Percentiles rank a stretch among this genome's conserved stretches.
These are phyloP conservation scores for Lepidium didymum DNA, from an alignment of 345 rosid genomes.

Conservation along the genomic window DNA sequence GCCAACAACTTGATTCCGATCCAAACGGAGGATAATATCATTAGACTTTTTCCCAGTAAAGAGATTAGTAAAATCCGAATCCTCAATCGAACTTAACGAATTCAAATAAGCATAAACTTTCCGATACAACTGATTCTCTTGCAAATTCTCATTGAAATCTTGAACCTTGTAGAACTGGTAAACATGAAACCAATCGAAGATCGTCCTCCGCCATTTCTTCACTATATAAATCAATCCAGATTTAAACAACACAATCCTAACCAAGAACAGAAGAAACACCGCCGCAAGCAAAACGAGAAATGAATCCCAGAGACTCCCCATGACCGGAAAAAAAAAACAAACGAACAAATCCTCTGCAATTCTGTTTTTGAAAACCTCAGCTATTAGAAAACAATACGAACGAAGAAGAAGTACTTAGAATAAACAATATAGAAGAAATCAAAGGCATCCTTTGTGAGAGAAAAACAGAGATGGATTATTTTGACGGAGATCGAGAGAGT, in stretches of 20 bases:
- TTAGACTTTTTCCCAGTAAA: slow-evolving; percentile 54
- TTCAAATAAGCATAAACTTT: slow-evolving; percentile 48
- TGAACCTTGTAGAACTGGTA: slow-evolving; percentile 70
- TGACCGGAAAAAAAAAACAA: not conserved
- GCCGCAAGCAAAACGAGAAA: slow-evolving; percentile 16
- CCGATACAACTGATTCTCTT: slow-evolving; percentile 54
- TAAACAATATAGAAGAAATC: not conserved
- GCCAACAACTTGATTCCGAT: slow-evolving; percentile 51
- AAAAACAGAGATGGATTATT: not conserved
- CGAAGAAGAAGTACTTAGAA: not conserved
- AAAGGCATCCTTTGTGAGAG: slow-evolving; percentile 10
- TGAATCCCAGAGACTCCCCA: slow-evolving; percentile 32
- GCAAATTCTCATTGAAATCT: slow-evolving; percentile 52
- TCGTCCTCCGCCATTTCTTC: slow-evolving; percentile 43
- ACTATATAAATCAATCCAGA: slow-evolving; percentile 47
- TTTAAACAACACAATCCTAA: slow-evolving; percentile 43
- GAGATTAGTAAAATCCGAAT: slow-evolving; percentile 79
- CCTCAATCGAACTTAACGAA: slow-evolving; percentile 60
- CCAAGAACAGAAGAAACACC: slow-evolving; percentile 11
- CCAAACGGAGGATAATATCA: slow-evolving; percentile 63
- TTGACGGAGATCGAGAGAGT: slow-evolving; percentile 10
- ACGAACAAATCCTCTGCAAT: not conserved
- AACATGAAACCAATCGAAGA: slow-evolving; percentile 50
- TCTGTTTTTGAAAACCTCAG: not conserved
- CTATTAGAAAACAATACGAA: not conserved